Evolutionary conservation across 306 rosid species (phyloP), one percentile per base, ranked within the genome.

Genomic region (Geum urbanum): DNA sequence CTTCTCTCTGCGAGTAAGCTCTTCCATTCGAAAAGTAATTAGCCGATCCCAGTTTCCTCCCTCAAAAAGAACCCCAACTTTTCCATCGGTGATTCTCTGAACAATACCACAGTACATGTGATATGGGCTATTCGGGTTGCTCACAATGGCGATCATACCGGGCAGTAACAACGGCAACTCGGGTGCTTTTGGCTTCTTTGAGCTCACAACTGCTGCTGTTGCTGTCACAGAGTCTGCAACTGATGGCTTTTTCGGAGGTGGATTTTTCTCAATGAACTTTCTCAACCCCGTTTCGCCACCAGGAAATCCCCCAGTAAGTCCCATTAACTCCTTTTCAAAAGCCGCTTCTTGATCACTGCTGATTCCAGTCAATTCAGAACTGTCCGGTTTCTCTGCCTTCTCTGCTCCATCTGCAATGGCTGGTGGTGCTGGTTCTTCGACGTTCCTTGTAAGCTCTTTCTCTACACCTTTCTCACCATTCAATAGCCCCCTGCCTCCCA

Each of bases 401-500:
- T 74, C 76, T 62, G 71, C 63, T 1, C 51, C 63, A 51, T 9
- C 8, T 58, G 59, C 74, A 43, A 4, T 10, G 49, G 59, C 39
- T 55, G 83, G 22, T n/a, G 78, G 40, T 19, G 58, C 68, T 24
- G 62, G 61, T 1, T 67, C 77, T 2, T 65, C 88, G 6, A 77
- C 75, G 48, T 72, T 66, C 69, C 69, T 87, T 35, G 70, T 66
- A 50, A 91, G 86, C 80, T 94, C 99, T 66, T 83, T 6, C 15
- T 77, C 71, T 7, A 94, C 63, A 14, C 99, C 96, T 75, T 24
- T 55, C 79, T 88, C 96, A 1, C 99, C 97, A 40, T 94, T 94
- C 78, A 86, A 84, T 10, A 94, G 75, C 35, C 99, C 99, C 84
- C 97, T 87, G 47, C 99, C 99, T 66, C 97, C 97, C 82, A 94